A percentile compares a stretch with the other conserved stretches of the same genome.
phyloP scores from a whole-genome alignment of 768 basidiomycete species.

The Trametes punicea region DNA sequence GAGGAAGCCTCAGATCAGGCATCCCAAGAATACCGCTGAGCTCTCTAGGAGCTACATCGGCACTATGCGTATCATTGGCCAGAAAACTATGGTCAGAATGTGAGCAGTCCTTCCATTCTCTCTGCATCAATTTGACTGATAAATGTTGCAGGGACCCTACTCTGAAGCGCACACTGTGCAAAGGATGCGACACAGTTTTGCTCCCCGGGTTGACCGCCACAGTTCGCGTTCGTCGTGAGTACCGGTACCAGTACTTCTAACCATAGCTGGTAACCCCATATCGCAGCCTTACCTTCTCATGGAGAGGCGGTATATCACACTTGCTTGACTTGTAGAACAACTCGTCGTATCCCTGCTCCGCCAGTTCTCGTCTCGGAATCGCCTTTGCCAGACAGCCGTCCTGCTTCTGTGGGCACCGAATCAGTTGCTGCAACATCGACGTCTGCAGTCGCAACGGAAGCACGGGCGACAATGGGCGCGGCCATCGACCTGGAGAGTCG shows the following conservation, averaged over 20 bases:
- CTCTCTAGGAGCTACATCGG: conserved; percentile 62
- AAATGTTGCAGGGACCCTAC: conserved; percentile 60
- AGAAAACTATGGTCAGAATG: conserved; percentile 78
- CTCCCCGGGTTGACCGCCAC: conserved; percentile 65
- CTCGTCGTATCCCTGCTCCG: conserved; percentile 68
- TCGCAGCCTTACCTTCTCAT: conserved; percentile 43
- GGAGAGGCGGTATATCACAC: conserved; percentile 55
- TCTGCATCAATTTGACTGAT: not conserved
- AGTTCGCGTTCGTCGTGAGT: conserved; percentile 63
- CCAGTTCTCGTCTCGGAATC: conserved; percentile 33
- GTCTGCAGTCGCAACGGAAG: not conserved
- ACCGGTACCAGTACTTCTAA: not conserved
- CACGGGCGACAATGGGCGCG: conserved; percentile 1
- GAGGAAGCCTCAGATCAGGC: conserved; percentile 31
- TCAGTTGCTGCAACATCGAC: not conserved
- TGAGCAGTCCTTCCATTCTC: conserved; percentile 31
- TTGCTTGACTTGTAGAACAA: conserved; percentile 54
- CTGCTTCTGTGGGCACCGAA: not conserved
- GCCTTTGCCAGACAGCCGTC: not conserved
- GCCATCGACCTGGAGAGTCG: not conserved
- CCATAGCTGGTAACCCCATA: not conserved
- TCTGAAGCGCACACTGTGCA: conserved; percentile 80
- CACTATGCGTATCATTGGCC: conserved; percentile 66
- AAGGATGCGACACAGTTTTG: conserved; percentile 59
- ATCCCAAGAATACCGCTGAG: conserved; percentile 39